Evolutionary conservation across 2,329 filamentous ascomycete genomes (phyloP).

Genomic region (Saccharata proteae): DNA sequence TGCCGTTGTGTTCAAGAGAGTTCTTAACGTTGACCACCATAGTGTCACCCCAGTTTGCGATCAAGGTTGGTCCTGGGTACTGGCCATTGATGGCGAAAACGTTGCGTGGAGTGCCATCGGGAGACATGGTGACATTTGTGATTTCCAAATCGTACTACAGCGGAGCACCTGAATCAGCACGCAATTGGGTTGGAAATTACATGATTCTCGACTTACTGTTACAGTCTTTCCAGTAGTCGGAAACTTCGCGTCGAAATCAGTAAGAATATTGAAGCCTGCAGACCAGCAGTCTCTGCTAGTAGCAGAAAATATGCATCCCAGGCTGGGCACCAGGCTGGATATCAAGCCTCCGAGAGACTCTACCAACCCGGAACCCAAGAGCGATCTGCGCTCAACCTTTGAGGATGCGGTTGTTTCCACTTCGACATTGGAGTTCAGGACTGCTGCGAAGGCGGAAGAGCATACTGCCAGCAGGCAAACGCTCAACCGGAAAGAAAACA

Average conservation of each 20-base stretch:
- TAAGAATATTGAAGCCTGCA: conserved; percentile 30
- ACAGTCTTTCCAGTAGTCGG: conserved; percentile 26
- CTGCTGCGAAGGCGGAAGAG: not conserved
- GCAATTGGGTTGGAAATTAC: conserved; percentile 11
- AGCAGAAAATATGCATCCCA: conserved; percentile 3
- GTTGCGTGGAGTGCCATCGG: conserved; percentile 26
- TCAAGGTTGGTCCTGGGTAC: conserved; percentile 47
- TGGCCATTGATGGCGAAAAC: conserved; percentile 32
- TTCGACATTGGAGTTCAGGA: not conserved
- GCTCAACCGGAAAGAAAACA: conserved; percentile 1
- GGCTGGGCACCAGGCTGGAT: not conserved
- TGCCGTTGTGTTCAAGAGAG: conserved; percentile 31
- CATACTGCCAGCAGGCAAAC: conserved; percentile 4
- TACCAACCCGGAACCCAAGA: not conserved
- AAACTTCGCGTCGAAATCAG: conserved; percentile 31
- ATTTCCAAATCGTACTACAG: conserved; percentile 28
- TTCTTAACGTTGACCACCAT: conserved; percentile 28
- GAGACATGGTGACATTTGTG: conserved; percentile 28
- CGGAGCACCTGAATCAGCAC: conserved; percentile 2
- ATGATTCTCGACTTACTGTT: conserved; percentile 14
- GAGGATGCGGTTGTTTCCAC: not conserved
- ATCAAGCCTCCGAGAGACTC: not conserved
- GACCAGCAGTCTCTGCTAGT: conserved; percentile 29
- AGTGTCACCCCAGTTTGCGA: conserved; percentile 26
- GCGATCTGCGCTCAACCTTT: not conserved